Base-by-base conservation (phyloP, 2,329 filamentous ascomycete species). In the Nothophoma quercina region DNA sequence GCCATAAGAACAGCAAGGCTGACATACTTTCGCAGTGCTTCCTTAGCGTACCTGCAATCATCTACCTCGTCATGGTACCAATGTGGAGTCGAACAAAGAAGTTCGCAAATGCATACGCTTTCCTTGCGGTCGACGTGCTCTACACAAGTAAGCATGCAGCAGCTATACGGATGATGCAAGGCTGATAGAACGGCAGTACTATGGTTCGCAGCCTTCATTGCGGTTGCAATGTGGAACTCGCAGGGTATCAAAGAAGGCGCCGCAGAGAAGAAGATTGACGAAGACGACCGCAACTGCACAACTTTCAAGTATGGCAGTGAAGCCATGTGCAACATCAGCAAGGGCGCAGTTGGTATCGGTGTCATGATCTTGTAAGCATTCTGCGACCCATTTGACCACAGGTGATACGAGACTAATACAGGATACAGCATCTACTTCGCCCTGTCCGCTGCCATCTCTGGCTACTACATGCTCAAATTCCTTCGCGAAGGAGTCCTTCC, bases 31-130 rank as follows among this genome's bases (percentile, higher is more conserved):
- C 10, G 35, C 34, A 86, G 84, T 86, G 84, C 67, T 86, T 83
- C 77, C 69, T 86, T 58, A 81, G 79, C 33, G 76, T 84, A 33
- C 84, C 84, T 10, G 81, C 81, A 22, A 73, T 86, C 28, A 75
- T 86, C 51, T 87, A 86, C 68, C 81, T 85, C 47, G 77, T 81
- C 36, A 83, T 83, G 68, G 81, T 85, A 4, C 84, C 85, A 5
- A 82, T 85, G 75, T 87, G 83, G 81, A 79, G 79, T 19, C 81
- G 84, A 56, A 81, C 83, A 21, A 77, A 78, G 59, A 78, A 79
- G 43, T 84, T 87, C 63, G 81, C 82, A 50, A 85, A 85, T 61
- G 80, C 82, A 29, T 86, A 85, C 64, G 84, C 82, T 44, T 85
- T 85, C 64, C 80, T 82, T 7, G 73, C 76, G 2, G 67, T 87